phyloP scores from a whole-genome alignment of 176 grass and related monocot species.

The Oryza glaberrima region DNA sequence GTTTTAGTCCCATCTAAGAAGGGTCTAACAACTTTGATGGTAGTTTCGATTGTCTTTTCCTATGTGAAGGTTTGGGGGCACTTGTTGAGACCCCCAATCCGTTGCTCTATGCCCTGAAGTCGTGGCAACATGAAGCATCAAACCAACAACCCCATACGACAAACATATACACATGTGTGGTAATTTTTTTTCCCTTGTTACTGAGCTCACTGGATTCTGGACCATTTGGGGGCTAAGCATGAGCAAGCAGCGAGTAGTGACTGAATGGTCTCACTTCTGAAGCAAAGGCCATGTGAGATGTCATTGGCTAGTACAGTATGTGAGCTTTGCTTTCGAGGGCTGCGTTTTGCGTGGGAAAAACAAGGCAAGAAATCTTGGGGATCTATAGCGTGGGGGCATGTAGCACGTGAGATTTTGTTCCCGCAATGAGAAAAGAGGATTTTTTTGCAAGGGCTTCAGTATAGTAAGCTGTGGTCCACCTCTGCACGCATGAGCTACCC shows the following conservation, averaged over 20 bases:
- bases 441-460: neutral
- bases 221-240: neutral
- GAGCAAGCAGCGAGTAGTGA: neutral
- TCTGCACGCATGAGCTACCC: neutral
- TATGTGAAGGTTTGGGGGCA: no score
- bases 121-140: no score
- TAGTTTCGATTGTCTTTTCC: no score
- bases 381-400: constrained; percentile 27
- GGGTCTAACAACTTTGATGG: no score
- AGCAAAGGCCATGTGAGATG: neutral
- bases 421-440: neutral
- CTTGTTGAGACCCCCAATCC: no score
- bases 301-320: neutral
- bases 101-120: no score
- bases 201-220: neutral
- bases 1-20: no score
- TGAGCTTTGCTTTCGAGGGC: neutral
- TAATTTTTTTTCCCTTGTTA: neutral
- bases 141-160: no score
- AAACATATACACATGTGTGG: neutral
- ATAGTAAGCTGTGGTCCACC: neutral
- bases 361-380: neutral
- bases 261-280: neutral
- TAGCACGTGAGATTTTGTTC: constrained; percentile 44
- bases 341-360: neutral